phyloP scores from a whole-genome alignment of 1,139 yeast genomes.

The Yarrowia galli region DNA sequence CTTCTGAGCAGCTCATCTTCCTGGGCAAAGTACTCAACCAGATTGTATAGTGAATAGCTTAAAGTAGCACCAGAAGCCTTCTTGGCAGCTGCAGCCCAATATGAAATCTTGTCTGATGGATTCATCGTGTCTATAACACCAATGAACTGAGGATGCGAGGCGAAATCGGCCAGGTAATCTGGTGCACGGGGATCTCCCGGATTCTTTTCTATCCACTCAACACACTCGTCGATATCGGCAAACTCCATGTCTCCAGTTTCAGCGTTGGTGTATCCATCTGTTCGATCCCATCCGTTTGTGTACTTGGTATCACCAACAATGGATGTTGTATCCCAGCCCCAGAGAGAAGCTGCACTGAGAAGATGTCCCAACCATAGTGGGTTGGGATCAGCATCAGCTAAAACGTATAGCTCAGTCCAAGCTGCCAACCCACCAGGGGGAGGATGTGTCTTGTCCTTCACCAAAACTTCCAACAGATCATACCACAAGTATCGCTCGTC shows the following conservation, averaged over 20 bases:
- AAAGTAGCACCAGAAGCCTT: constrained; percentile 14
- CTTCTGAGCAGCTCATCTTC: constrained; percentile 32
- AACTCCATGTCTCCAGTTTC: constrained; percentile 6
- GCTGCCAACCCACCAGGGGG: constrained; percentile 13
- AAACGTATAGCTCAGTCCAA: constrained; percentile 11
- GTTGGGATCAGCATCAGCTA: constrained; percentile 28
- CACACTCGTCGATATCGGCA: constrained; percentile 14
- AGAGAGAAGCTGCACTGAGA: constrained; percentile 16
- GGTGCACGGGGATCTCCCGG: constrained; percentile 10
- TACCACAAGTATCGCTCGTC: constrained; percentile 12
- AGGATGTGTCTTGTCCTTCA: constrained; percentile 7
- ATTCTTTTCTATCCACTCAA: constrained; percentile 19
- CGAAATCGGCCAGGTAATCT: constrained; percentile 12
- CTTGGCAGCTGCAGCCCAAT: constrained; percentile 31
- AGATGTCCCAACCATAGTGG: constrained; percentile 20
- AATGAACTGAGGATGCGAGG: constrained; percentile 4
- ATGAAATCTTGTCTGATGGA: constrained; percentile 2
- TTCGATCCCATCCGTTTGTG: constrained; percentile 4
- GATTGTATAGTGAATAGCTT: constrained; percentile 10
- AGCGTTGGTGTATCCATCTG: constrained; percentile 2
- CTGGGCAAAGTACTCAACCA: constrained; percentile 16
- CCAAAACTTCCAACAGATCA: constrained; percentile 14
- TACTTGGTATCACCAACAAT: constrained; percentile 24
- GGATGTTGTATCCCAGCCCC: constrained; percentile 29
- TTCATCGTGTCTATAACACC: constrained; percentile 7